These are phyloP conservation scores for Entoloma clypeatum DNA, from an alignment of 1,284 basidiomycete species.

Conservation along the genomic window DNA sequence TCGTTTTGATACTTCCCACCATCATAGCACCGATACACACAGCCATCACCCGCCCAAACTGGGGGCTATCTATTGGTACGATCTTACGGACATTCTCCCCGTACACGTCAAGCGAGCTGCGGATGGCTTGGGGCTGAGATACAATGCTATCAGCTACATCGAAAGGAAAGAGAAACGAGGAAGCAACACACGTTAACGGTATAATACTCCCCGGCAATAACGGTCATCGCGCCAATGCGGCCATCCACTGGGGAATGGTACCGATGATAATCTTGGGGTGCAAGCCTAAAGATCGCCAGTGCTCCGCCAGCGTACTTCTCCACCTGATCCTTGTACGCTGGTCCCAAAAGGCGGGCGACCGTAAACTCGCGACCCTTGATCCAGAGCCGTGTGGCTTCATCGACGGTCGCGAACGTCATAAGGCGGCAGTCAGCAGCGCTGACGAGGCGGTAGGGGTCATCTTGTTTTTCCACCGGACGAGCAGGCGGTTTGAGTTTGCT, in stretches of 20 bases:
- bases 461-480: constrained; percentile 71
- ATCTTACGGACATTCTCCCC: constrained; percentile 92
- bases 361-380: constrained; percentile 97
- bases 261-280: constrained; percentile 95
- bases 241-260: constrained; percentile 94
- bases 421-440: constrained; percentile 92
- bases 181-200: constrained; percentile 76
- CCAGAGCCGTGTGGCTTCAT: constrained; percentile 87
- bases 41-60: constrained; percentile 86
- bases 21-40: constrained; percentile 93
- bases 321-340: constrained; percentile 64
- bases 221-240: constrained; percentile 73
- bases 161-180: constrained; percentile 19
- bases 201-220: constrained; percentile 86
- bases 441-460: constrained; percentile 76
- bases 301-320: constrained; percentile 76
- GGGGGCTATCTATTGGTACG: constrained; percentile 81
- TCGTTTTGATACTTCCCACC: constrained; percentile 87
- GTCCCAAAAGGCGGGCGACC: constrained; percentile 76
- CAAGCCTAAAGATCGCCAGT: constrained; percentile 85
- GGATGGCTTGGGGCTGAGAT: constrained; percentile 72
- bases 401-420: constrained; percentile 87
- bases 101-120: constrained; percentile 86
- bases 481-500: constrained; percentile 85
- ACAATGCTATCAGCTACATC: constrained; percentile 3